Base-by-base conservation (phyloP, 1,139 yeast genomes). In the Protomyces inundatus region DNA sequence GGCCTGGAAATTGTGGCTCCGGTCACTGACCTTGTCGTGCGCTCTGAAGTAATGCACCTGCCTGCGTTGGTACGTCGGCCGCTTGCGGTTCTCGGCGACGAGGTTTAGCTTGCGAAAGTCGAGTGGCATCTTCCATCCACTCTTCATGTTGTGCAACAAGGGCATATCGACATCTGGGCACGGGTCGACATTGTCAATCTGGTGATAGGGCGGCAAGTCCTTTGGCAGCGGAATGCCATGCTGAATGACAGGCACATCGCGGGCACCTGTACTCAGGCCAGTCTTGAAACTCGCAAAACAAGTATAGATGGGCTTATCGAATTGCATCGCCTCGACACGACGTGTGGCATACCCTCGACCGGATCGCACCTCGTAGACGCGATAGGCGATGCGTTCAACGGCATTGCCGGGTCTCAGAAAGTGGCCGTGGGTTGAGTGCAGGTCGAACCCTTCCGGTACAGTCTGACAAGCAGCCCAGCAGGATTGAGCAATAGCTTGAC, bases 381-480 rank as follows among this genome's bases (percentile, higher is more conserved):
- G 42, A 40, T 58, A 58, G 40, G 42, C 54, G 42, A 58, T 58
- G 35, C 56, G 55, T 33, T 58, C 62, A 14, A 35, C 48, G 30
- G 56, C 54, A 37, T 58, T 58, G 40, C 62, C 62, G 5, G 62
- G 62, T 7, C 62, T 39, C 10, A 58, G 50, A 23, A 58, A 58
- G 56, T 58, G 54, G 34, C 62, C 62, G 16, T 58, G 62, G 5
- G 62, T 58, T n/a, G 62, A 58, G 37, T 58, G 62, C 23, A 58
- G 45, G 37, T 58, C 62, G 23, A 58, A 58, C 14, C 62, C 62
- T 23, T 51, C 51, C 7, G 55, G 39, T n/a, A 58, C 62, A 5
- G 62, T 58, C 51, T 58, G 62, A 23, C 62, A 58, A 4, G 62
- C 62, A 3, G 62, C 55, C 62, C 62, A 58, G 40, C 53, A 55